A percentile compares a stretch with the other conserved stretches of the same genome.
Conservation (phyloP, 306 rosid genomes). For the Glycine tomentella region DNA sequence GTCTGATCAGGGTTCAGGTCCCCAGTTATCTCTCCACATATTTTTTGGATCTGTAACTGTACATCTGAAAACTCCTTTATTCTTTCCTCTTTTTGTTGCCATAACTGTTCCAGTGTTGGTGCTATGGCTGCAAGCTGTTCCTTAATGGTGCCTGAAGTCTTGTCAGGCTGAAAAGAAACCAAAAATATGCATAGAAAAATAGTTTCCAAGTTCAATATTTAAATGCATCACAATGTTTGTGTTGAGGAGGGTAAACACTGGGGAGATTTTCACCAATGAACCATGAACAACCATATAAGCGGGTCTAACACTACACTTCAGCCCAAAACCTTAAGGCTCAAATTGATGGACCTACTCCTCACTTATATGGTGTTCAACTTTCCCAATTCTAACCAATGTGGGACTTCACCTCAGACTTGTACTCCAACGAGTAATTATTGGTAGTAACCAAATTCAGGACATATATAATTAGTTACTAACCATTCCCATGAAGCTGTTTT, state of each 20-base stretch:
- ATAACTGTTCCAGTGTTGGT: conserved; percentile 77
- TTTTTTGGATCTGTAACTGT: conserved; percentile 80
- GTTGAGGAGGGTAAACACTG: too few relatives aligned
- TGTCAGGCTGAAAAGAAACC: conserved; percentile 50
- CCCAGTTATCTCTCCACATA: conserved; percentile 89
- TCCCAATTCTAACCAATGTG: too few relatives aligned
- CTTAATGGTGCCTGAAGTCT: conserved; percentile 54
- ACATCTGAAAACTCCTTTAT: conserved; percentile 81
- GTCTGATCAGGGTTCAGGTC: conserved; percentile 54
- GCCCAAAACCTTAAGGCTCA: too few relatives aligned
- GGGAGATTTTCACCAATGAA: too few relatives aligned
- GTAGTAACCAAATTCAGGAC: conserved; percentile 14
- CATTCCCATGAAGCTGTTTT: conserved; percentile 56
- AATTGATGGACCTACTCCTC: too few relatives aligned
- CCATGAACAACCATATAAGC: too few relatives aligned
- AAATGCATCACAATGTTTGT: conserved; percentile 6
- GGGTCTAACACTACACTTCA: too few relatives aligned
- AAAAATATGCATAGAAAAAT: conserved; percentile 1
- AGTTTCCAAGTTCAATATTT: conserved; percentile 8
- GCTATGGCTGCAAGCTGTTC: conserved; percentile 77
- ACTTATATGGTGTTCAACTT: too few relatives aligned
- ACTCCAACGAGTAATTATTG: background rate
- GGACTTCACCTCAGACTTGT: too few relatives aligned
- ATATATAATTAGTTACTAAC: conserved; percentile 35
- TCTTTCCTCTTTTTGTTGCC: conserved; percentile 87